Evolutionary conservation across 2,329 filamentous ascomycete species (phyloP).

Genomic region (Bipolaris bicolor): DNA sequence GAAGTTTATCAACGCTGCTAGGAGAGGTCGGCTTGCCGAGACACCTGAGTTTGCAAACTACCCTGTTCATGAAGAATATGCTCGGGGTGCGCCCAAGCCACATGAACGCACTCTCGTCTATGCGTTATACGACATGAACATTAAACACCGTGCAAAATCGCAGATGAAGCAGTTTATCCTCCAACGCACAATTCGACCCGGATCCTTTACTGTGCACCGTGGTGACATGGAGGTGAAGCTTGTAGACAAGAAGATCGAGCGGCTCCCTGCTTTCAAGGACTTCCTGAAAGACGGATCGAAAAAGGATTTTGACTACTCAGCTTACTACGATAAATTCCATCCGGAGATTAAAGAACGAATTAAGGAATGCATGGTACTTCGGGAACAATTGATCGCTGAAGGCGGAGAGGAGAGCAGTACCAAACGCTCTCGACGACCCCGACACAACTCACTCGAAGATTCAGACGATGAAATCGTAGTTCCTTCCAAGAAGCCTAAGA

Average conservation of each 20-base stretch:
- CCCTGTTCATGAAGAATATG: slow-evolving; percentile 31
- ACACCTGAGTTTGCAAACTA: slow-evolving; percentile 37
- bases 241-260: slow-evolving; percentile 28
- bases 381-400: slow-evolving; percentile 9
- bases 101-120: slow-evolving; percentile 40
- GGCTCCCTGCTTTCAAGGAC: slow-evolving; percentile 3
- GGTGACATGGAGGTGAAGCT: slow-evolving; percentile 40
- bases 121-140: slow-evolving; percentile 32
- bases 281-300: slow-evolving; percentile 8
- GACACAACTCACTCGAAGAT: background rate
- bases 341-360: slow-evolving; percentile 23
- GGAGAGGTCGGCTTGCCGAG: slow-evolving; percentile 19
- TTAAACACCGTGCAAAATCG: slow-evolving; percentile 33
- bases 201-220: slow-evolving; percentile 34
- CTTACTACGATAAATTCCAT: slow-evolving; percentile 19
- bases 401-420: background rate
- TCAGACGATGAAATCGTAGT: slow-evolving; percentile 1
- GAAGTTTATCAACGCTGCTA: slow-evolving; percentile 38
- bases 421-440: slow-evolving; percentile 7
- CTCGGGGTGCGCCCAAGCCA: slow-evolving; percentile 25
- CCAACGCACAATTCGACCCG: slow-evolving; percentile 27
- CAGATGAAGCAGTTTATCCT: slow-evolving; percentile 40
- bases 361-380: slow-evolving; percentile 6
- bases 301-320: slow-evolving; percentile 18
- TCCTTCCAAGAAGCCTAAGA: background rate